These are phyloP conservation scores for Cryptosporidium parvum DNA, from an alignment of 169 alveolate genomes.

Conservation along the genomic window DNA sequence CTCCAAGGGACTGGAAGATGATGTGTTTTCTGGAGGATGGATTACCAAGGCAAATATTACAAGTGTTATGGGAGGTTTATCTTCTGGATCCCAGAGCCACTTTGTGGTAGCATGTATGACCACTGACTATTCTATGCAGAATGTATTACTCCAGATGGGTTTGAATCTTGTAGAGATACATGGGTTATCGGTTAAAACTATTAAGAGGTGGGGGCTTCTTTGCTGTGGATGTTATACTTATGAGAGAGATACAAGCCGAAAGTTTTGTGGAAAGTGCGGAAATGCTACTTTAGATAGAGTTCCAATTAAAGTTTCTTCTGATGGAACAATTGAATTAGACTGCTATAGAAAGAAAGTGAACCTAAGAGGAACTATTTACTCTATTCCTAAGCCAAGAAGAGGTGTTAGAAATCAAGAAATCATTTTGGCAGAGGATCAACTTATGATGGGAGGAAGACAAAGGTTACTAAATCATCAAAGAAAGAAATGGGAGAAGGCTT, in stretches of 20 bases:
- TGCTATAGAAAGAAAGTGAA: conserved; percentile 79
- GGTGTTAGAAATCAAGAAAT: conserved; percentile 83
- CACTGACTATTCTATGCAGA: conserved; percentile 92
- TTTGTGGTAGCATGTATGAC: conserved; percentile 87
- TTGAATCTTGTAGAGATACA: conserved; percentile 87
- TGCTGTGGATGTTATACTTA: conserved; percentile 84
- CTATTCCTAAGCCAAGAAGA: conserved; percentile 83
- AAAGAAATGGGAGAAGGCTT: conserved; percentile 77
- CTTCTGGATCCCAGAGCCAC: conserved; percentile 25
- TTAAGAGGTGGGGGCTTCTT: conserved; percentile 89
- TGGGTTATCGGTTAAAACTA: conserved; percentile 86
- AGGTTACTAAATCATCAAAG: conserved; percentile 77
- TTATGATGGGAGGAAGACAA: conserved; percentile 83
- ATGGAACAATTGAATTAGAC: conserved; percentile 80
- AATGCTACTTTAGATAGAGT: conserved; percentile 88
- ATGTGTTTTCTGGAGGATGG: conserved; percentile 80
- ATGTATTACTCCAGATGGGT: conserved; percentile 90
- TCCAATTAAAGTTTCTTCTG: conserved; percentile 81
- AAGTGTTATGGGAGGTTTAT: conserved; percentile 78
- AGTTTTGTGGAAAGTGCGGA: conserved; percentile 91
- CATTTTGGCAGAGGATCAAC: conserved; percentile 87
- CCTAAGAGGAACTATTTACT: conserved; percentile 84
- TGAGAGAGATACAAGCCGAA: conserved; percentile 78
- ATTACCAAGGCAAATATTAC: conserved; percentile 81
- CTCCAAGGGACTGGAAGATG: conserved; percentile 49